Evolutionary conservation across 2,329 filamentous ascomycete species (phyloP), one percentile per base, ranked within the genome.

Genomic region (Alternaria consortialis): DNA sequence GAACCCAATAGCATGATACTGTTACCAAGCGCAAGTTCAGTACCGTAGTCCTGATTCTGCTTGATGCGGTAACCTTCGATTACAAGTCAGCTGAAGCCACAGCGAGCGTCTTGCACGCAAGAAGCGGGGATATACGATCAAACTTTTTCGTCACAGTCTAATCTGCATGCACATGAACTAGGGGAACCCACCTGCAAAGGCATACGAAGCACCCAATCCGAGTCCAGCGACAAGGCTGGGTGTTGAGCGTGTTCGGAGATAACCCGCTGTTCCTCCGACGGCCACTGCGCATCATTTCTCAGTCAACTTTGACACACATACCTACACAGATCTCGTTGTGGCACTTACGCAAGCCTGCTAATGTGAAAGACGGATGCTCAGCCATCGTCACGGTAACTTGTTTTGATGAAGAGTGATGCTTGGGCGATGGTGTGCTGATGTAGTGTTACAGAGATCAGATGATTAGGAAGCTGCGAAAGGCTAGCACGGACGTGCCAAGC

Each of bases 321-420:
- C 5, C 36, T 29, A 13, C 12, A 13, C 37, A 23, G 8, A 42
- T 36, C 7, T 15, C 29, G 27, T 27, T 31, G 20, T 11, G 1
- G 1, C 13, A 44, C 70, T 65, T 67, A 74, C 72, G 53, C 13
- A 74, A 66, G 23, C 69, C 72, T 27, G 72, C 70, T 17, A 74
- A 66, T 5, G 72, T 73, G 43, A 74, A 74, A 8, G 72, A 74
- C 3, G 72, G 72, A 48, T 74, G 72, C 44, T 74, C 70, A 23
- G 72, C 72, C 72, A 74, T 74, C 20, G 20, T 20, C 20, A 20
- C 20, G 20, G 20, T 20, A 20, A 20, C 20, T 20, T 15, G 29
- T n/a, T 25, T 48, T 25, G 51, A 58, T 61, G 53, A 17, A 29
- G 17, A 20, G 31, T 39, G 50, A 37, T 47, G 40, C 27, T 32